phyloP scores from a whole-genome alignment of 768 basidiomycete genomes.

The Melanogaster broomeanus region DNA sequence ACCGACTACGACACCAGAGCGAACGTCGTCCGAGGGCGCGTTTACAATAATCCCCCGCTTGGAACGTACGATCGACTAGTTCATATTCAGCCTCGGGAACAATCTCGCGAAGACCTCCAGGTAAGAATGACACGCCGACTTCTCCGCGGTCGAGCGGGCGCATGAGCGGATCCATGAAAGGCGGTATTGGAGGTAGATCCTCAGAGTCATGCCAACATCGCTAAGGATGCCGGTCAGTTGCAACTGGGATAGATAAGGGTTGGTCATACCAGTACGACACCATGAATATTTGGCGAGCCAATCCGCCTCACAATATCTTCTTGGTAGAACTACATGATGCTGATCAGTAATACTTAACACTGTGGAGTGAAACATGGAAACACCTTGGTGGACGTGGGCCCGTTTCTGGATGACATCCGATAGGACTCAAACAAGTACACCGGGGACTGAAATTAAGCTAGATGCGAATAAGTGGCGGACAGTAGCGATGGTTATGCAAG shows the following conservation, averaged over 20 bases:
- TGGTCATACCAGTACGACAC: constrained; percentile 63
- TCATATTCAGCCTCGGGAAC: constrained; percentile 65
- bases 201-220: constrained; percentile 91
- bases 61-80: constrained; percentile 76
- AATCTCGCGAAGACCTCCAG: constrained; percentile 61
- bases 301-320: constrained; percentile 64
- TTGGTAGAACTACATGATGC: constrained; percentile 53
- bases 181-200: constrained; percentile 50
- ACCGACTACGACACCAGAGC: constrained; percentile 73
- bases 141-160: constrained; percentile 76
- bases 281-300: constrained; percentile 44
- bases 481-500: neutral
- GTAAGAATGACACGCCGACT: constrained; percentile 76
- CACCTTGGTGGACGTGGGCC: constrained; percentile 36
- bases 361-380: neutral
- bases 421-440: neutral
- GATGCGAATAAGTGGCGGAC: neutral
- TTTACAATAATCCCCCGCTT: constrained; percentile 82
- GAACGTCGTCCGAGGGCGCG: constrained; percentile 70
- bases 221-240: constrained; percentile 40
- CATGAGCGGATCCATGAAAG: constrained; percentile 67
- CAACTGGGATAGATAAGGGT: neutral
- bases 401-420: constrained; percentile 29
- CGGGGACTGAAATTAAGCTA: neutral
- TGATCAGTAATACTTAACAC: neutral